Base-by-base conservation (phyloP, 495 filamentous ascomycete species). In the Podospora australis region DNA sequence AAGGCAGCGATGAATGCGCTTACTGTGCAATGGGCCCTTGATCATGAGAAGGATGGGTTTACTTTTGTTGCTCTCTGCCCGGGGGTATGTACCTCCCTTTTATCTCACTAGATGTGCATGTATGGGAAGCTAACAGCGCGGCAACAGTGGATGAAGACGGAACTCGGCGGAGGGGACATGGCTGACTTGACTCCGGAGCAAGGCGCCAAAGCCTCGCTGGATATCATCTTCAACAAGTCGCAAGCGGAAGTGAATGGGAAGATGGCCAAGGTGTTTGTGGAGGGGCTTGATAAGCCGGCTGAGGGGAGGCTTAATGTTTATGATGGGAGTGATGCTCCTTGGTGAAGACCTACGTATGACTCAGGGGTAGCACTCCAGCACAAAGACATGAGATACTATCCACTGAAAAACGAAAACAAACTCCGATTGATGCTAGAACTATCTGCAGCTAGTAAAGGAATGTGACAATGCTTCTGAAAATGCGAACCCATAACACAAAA, bases 1-100 rank as follows among this genome's bases (percentile, higher is more conserved):
- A 80, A 79, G 55, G 70, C 75, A 0, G 72, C 71, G 2, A 43
- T 76, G 41, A 77, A 78, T 44, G 69, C 70, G 57, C 52, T 79
- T 4, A 78, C 70, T 2, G 63, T 71, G 0, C 70, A 77, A 48
- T 76, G 76, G 44, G 64, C 74, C 1, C 47, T 65, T 32, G 54
- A 62, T 13, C 71, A 67, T 46, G 65, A 54, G 2, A 49, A 64
- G 4, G 59, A 71, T 7, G 69, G 70, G 0, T 74, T 79, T 40
- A 69, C 65, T 0, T 65, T 78, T 22, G 46, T 77, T 25, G 64
- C 66, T 6, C 24, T 78, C 22, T 64, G 52, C 36, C 76, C 75
- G 6, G 76, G 75, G 2, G 73, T 41, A 41, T 19, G 39, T 41
- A 8, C 11, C 0, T 75, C 16, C 21, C 3, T 17, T n/a, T n/a